phyloP scores from a whole-genome alignment of 768 basidiomycete genomes.

The Suillus spraguei region DNA sequence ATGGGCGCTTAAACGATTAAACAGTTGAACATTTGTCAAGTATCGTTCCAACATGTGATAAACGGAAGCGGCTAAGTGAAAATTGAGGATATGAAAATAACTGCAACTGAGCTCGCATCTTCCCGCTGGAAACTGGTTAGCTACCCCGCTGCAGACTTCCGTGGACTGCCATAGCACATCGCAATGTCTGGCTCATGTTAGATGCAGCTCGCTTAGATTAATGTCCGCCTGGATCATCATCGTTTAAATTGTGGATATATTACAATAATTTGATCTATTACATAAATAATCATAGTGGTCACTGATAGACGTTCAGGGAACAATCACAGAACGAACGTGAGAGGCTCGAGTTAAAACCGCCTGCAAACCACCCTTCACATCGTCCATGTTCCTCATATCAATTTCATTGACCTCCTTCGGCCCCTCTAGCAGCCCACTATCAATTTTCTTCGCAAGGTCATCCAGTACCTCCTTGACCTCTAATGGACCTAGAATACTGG shows the following conservation, averaged over 20 bases:
- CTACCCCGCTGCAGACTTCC: neutral
- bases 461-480: slow-evolving; percentile 34
- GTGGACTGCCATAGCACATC: too few species aligned
- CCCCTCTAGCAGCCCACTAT: slow-evolving; percentile 28
- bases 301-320: slow-evolving; percentile 24
- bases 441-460: slow-evolving; percentile 32
- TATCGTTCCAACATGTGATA: too few species aligned
- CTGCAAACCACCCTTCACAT: slow-evolving; percentile 24
- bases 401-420: slow-evolving; percentile 29
- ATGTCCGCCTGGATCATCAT: too few species aligned
- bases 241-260: neutral
- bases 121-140: neutral
- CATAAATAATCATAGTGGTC: too few species aligned
- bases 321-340: slow-evolving; percentile 30
- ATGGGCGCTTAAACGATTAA: too few species aligned
- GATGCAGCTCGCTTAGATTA: too few species aligned
- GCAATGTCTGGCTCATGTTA: too few species aligned
- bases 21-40: too few species aligned
- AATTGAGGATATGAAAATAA: too few species aligned
- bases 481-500: slow-evolving; percentile 23
- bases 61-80: too few species aligned
- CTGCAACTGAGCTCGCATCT: neutral
- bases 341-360: slow-evolving; percentile 31
- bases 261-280: too few species aligned
- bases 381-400: slow-evolving; percentile 21